Evolutionary conservation across 192 early-diverging fungal species (phyloP).

Genomic region (Gryganskiella cystojenkinii): DNA sequence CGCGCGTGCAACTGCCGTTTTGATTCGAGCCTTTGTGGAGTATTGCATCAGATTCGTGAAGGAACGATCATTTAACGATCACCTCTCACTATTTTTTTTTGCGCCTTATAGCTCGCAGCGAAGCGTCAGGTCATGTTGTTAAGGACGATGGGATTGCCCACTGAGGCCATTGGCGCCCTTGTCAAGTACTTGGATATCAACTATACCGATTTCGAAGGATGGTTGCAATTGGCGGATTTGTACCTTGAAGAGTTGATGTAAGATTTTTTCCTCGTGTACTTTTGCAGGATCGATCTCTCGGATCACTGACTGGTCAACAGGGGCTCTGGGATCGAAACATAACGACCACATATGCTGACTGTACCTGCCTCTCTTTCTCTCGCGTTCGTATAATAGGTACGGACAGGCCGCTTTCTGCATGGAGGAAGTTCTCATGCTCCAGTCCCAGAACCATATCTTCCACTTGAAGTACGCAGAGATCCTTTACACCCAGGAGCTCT

Average conservation of each 20-base stretch:
- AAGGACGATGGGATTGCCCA: slow-evolving; percentile 69
- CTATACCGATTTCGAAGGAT: slow-evolving; percentile 89
- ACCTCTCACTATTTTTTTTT: neutral
- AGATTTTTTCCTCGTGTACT: no score
- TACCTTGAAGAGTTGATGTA: slow-evolving; percentile 78
- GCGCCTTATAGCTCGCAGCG: slow-evolving; percentile 55
- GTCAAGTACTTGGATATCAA: slow-evolving; percentile 85
- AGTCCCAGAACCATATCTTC: slow-evolving; percentile 87
- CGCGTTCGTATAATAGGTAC: slow-evolving; percentile 54
- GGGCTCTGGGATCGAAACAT: no score
- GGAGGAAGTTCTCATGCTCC: slow-evolving; percentile 91
- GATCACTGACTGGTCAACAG: neutral
- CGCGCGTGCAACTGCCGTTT: neutral
- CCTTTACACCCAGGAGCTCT: slow-evolving; percentile 75
- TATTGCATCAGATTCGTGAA: neutral
- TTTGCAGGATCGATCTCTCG: neutral
- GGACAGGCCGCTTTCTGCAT: slow-evolving; percentile 90
- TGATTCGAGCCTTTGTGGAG: neutral
- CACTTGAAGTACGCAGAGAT: slow-evolving; percentile 93
- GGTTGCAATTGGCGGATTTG: slow-evolving; percentile 82
- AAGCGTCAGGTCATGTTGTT: slow-evolving; percentile 85
- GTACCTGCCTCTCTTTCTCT: no score
- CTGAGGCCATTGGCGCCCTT: slow-evolving; percentile 79
- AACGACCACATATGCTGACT: no score
- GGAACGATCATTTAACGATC: neutral